Percentiles rank a stretch among this genome's conserved stretches.
These are phyloP conservation scores for Lentinus tigrinus DNA, from an alignment of 768 basidiomycete genomes.

Conservation along the genomic window DNA sequence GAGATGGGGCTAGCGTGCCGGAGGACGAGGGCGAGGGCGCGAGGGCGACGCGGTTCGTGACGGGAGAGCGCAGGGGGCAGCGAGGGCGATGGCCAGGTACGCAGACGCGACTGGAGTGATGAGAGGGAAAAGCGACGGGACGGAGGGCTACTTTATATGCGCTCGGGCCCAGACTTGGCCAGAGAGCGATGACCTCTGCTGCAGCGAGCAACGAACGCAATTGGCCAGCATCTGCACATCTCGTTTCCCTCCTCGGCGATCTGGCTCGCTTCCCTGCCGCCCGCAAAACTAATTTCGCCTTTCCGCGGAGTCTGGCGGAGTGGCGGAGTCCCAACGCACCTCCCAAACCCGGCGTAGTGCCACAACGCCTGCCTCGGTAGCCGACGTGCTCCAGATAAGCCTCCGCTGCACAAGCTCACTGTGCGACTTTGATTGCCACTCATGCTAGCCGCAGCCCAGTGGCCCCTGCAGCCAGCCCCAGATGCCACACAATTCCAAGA, in stretches of 20 bases:
- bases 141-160: slow-evolving; percentile 30
- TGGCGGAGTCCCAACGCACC: slow-evolving; percentile 3
- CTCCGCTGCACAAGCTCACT: not conserved
- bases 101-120: slow-evolving; percentile 12
- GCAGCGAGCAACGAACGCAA: slow-evolving; percentile 9
- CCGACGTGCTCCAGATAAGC: not conserved
- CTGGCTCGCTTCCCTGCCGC: slow-evolving; percentile 1
- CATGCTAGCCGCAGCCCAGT: no score
- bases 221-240: slow-evolving; percentile 4
- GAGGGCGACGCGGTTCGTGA: not conserved
- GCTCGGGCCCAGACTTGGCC: slow-evolving; percentile 20
- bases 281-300: not conserved
- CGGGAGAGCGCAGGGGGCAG: slow-evolving; percentile 3
- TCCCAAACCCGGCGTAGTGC: slow-evolving; percentile 7
- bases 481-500: no score
- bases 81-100: not conserved
- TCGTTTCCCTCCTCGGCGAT: slow-evolving; percentile 11
- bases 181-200: slow-evolving; percentile 16
- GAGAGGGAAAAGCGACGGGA: slow-evolving; percentile 20
- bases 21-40: not conserved
- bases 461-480: no score
- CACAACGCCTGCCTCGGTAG: not conserved
- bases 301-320: slow-evolving; percentile 9
- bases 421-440: no score
- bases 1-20: not conserved